phyloP scores from a whole-genome alignment of 192 early-diverging fungal species.

The Gonapodya sp. region DNA sequence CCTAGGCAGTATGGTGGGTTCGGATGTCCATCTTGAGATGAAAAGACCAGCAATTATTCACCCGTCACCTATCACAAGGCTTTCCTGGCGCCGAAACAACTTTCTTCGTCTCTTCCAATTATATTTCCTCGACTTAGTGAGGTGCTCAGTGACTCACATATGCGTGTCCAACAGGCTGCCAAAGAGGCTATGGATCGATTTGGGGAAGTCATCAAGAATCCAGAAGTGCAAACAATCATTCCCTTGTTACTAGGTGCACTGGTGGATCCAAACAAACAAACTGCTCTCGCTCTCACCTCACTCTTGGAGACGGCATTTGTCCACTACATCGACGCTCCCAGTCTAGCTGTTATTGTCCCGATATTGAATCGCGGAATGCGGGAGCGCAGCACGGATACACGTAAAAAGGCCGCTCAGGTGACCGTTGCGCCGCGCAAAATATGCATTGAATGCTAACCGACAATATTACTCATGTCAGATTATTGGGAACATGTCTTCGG shows the following conservation, averaged over 20 bases:
- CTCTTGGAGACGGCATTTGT: constrained; percentile 90
- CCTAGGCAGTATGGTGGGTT: constrained; percentile 66
- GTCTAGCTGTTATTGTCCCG: constrained; percentile 87
- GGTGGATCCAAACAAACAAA: constrained; percentile 78
- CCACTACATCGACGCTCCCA: constrained; percentile 97
- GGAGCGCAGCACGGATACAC: constrained; percentile 78
- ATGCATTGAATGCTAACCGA: too few relatives aligned
- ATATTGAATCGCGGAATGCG: constrained; percentile 86
- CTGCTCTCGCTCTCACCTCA: constrained; percentile 67
- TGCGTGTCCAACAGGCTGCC: constrained; percentile 79
- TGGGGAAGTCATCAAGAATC: constrained; percentile 94
- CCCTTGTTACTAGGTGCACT: constrained; percentile 78
- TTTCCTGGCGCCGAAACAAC: constrained; percentile 88
- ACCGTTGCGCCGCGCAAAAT: too few relatives aligned
- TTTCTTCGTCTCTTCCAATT: constrained; percentile 77
- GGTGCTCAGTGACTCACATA: constrained; percentile 86
- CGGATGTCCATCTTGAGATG: background rate
- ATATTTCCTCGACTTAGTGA: constrained; percentile 88
- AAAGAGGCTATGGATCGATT: constrained; percentile 75
- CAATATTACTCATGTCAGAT: too few relatives aligned
- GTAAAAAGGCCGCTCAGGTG: constrained; percentile 84
- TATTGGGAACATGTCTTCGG: constrained; percentile 93
- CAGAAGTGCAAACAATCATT: constrained; percentile 89
- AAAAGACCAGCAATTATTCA: background rate
- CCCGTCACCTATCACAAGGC: constrained; percentile 26